Evolutionary conservation across 352 stramenopile genomes (phyloP).

Genomic region (Phytophthora fragariaefolia): DNA sequence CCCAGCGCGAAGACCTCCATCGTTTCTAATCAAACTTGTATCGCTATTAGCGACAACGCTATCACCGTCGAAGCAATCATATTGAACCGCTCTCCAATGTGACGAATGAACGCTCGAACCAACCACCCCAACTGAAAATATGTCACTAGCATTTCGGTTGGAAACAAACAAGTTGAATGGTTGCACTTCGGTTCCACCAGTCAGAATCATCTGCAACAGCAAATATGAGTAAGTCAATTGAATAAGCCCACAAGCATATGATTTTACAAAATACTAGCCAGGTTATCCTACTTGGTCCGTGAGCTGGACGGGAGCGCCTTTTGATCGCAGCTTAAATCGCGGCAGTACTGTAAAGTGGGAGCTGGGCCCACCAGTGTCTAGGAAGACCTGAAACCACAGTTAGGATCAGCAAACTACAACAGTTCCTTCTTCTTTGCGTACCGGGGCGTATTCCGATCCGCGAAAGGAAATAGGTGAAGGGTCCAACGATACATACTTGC

Average conservation of each 20-base stretch:
- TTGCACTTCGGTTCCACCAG: conserved; percentile 50
- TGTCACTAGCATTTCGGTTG: conserved; percentile 48
- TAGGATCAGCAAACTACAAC: conserved; percentile 16
- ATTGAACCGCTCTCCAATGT: conserved; percentile 63
- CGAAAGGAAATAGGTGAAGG: conserved; percentile 51
- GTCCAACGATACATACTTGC: conserved; percentile 63
- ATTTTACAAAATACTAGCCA: background rate
- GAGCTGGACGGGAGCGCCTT: conserved; percentile 66
- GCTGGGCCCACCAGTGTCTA: conserved; percentile 51
- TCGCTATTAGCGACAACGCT: conserved; percentile 11
- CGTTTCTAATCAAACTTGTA: conserved; percentile 4
- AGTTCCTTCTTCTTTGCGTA: conserved; percentile 24
- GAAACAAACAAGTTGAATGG: conserved; percentile 72
- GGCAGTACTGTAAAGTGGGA: conserved; percentile 63
- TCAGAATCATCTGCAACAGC: conserved; percentile 54
- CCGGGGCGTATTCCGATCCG: conserved; percentile 57
- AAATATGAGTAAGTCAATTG: conserved; percentile 1
- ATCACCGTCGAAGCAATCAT: conserved; percentile 46
- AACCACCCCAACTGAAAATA: conserved; percentile 47
- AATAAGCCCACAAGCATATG: background rate
- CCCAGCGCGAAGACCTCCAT: conserved; percentile 52
- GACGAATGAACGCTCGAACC: conserved; percentile 65
- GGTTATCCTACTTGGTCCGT: conserved; percentile 59
- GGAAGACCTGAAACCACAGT: conserved; percentile 47
- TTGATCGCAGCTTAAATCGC: conserved; percentile 70